Conservation (phyloP, 305 asterid species). For the Fraxinus velutina region DNA sequence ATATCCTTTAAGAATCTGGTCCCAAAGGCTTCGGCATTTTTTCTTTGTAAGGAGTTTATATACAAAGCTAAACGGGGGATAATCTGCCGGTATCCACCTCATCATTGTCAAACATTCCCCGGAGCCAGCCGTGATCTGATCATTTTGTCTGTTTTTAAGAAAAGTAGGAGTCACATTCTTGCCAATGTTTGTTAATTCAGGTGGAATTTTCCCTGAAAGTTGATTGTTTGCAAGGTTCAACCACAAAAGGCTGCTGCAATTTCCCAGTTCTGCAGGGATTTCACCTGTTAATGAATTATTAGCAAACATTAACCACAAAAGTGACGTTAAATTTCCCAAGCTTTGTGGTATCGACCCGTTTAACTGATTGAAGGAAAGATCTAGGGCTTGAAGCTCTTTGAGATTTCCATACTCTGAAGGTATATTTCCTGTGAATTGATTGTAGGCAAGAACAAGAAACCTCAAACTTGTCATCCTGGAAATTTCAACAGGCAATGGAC, state of each 20-base stretch:
- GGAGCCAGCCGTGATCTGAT: constrained; percentile 55
- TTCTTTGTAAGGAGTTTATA: constrained; percentile 67
- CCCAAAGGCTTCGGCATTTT: constrained; percentile 71
- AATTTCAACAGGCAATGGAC: constrained; percentile 58
- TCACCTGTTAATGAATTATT: constrained; percentile 60
- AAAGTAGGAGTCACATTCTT: constrained; percentile 51
- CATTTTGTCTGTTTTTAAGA: constrained; percentile 40
- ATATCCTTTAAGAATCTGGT: constrained; percentile 61
- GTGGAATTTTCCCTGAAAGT: constrained; percentile 60
- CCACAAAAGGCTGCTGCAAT: constrained; percentile 85
- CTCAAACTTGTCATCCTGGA: constrained; percentile 49
- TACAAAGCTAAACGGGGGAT: constrained; percentile 83
- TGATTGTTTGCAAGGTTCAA: constrained; percentile 66
- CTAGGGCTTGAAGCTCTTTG: constrained; percentile 67
- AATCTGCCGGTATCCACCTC: constrained; percentile 97
- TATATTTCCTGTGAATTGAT: constrained; percentile 64
- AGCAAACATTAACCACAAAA: constrained; percentile 93
- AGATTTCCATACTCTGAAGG: constrained; percentile 72
- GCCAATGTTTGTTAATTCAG: constrained; percentile 58
- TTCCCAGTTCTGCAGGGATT: constrained; percentile 75
- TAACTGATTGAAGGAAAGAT: constrained; percentile 66
- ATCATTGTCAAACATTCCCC: constrained; percentile 79
- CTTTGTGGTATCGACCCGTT: constrained; percentile 65
- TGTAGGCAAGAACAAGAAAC: constrained; percentile 72
- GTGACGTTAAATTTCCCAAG: constrained; percentile 61